Percentiles rank a stretch among this genome's conserved stretches.
Evolutionary conservation across 129 eudicot species (phyloP).

Genomic region (Chrysanthemum lavandulifolium): DNA sequence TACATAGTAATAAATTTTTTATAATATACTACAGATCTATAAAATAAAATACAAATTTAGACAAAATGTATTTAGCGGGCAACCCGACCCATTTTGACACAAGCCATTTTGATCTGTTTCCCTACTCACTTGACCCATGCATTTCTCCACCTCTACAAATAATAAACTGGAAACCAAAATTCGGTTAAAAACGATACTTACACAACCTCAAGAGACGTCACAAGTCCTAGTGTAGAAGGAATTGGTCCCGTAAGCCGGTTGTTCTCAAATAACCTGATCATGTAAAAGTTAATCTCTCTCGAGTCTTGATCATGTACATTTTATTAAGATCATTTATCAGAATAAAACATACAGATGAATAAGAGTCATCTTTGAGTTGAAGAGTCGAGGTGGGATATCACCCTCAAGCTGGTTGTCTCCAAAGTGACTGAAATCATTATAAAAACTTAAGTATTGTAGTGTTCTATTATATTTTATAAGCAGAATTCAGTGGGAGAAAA

Average conservation of each 20-base stretch:
- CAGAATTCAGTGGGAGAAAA: background rate
- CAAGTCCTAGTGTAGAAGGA: constrained; percentile 46
- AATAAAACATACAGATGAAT: constrained; percentile 53
- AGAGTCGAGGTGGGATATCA: constrained; percentile 46
- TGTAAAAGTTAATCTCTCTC: background rate
- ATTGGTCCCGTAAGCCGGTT: constrained; percentile 44
- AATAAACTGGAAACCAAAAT: background rate
- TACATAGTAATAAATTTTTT: background rate
- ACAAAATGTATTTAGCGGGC: background rate
- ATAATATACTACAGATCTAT: background rate
- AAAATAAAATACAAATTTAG: background rate
- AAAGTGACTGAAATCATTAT: constrained; percentile 47
- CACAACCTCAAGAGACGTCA: constrained; percentile 40
- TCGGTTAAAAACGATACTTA: constrained; percentile 22
- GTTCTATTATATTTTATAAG: background rate
- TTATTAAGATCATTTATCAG: background rate
- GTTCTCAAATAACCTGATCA: constrained; percentile 44
- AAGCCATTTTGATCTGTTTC: background rate
- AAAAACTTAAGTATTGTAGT: background rate
- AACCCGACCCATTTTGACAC: background rate
- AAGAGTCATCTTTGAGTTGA: constrained; percentile 48
- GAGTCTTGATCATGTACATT: background rate
- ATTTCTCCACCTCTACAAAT: background rate
- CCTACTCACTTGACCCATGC: background rate
- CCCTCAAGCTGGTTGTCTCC: constrained; percentile 72